Percentiles rank a stretch among this genome's conserved stretches.
Conservation (phyloP, 2,329 filamentous ascomycete species). For the Atkinsonella hypoxylon region DNA sequence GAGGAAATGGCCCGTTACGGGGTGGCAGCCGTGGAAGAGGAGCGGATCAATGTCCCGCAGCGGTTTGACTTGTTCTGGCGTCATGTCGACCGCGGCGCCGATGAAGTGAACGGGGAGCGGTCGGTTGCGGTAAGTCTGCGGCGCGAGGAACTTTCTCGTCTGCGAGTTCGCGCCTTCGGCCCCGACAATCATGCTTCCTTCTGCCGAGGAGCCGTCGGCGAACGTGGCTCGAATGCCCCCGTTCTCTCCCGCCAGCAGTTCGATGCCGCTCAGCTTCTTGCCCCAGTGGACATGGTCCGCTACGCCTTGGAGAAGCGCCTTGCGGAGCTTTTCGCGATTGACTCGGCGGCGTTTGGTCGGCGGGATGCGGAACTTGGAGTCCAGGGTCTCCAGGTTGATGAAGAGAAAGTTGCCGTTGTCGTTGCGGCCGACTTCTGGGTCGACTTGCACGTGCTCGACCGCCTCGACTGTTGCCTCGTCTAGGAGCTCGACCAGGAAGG, state of each 20-base stretch:
- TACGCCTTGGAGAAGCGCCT: conserved; percentile 18
- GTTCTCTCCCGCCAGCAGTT: conserved; percentile 11
- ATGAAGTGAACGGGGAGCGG: conserved; percentile 25
- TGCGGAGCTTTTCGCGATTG: conserved; percentile 23
- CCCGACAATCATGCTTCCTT: conserved; percentile 26
- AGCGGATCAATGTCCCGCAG: conserved; percentile 38
- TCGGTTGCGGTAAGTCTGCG: conserved; percentile 19
- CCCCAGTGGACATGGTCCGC: conserved; percentile 18
- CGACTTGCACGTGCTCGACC: conserved; percentile 18
- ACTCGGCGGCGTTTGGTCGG: conserved; percentile 24
- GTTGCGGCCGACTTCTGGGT: conserved; percentile 26
- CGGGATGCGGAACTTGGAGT: conserved; percentile 26
- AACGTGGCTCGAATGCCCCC: conserved; percentile 18
- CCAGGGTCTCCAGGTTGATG: conserved; percentile 25
- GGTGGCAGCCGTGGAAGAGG: conserved; percentile 42
- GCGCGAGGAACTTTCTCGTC: conserved; percentile 22
- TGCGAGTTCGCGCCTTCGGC: conserved; percentile 27
- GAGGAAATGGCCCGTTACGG: conserved; percentile 34
- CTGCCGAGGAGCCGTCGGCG: conserved; percentile 19
- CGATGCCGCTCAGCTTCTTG: conserved; percentile 18
- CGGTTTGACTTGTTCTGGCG: conserved; percentile 23
- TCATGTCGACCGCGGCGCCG: conserved; percentile 25
- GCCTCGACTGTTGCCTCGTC: conserved; percentile 12
- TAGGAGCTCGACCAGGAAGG: conserved; percentile 15
- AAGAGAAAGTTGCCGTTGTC: conserved; percentile 28